Base-by-base conservation (phyloP, 495 filamentous ascomycete genomes). In the Penicillium salamii region DNA sequence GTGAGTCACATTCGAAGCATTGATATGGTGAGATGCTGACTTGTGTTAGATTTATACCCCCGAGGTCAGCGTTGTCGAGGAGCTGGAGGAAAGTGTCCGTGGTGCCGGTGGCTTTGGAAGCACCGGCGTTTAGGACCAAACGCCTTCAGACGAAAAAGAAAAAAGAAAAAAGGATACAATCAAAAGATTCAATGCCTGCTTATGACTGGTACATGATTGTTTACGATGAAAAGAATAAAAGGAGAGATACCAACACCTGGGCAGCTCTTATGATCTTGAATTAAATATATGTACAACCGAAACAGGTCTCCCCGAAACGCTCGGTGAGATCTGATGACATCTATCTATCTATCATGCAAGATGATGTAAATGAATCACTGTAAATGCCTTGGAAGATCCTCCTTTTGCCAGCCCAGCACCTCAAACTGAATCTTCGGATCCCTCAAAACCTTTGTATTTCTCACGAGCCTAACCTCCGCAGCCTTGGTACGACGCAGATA, bases 41-140 rank as follows among this genome's bases (percentile, higher is more conserved):
- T n/a, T 20, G 4, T 45, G 35, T 2, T 52, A 83, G 77, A 97
- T 97, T 51, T 88, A 84, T 55, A 97, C 91, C 29, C 92, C 93
- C 7, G 89, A 95, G 32, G 88, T 97, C 17, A 60, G 85, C 42
- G 90, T 93, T 58, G 93, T 97, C 7, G 77, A 87, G 68, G 81
- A 90, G 71, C 69, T 98, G 50, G 90, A 93, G 62, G 90, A 90
- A 79, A 96, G 89, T 59, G 87, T 92, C 17, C 74, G 93, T 41
- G 93, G 93, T 18, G 90, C 82, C 0, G 92, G 91, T 14, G 93
- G 93, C 7, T 98, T 98, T 60, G 93, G 93, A 26, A 96, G 91
- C 59, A 98, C 93, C 12, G 93, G 92, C 19, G 31, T 59, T 36
- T 66, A 50, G 17, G 12, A 14, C 13, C 21, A 23, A 17, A 38